Evolutionary conservation across 2,329 filamentous ascomycete species (phyloP), one percentile per base, ranked within the genome.

Genomic region (Calonectria montana): DNA sequence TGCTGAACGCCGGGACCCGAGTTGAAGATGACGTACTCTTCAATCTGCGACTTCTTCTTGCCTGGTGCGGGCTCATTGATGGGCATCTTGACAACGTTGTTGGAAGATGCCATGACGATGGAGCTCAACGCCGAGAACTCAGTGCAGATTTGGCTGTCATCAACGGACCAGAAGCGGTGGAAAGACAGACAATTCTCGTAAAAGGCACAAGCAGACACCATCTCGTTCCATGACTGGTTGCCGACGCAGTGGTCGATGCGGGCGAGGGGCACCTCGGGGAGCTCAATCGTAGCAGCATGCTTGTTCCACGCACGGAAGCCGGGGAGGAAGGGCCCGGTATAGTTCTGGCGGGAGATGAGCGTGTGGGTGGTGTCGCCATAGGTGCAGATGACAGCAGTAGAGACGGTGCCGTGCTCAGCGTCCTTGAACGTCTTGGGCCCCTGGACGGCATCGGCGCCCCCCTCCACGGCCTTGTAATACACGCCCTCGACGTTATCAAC

Each of bases 321-420:
- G 0, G 96, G 96, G 61, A 98, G 88, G 86, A 98, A 98, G 23
- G 88, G 82, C 0, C 96, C 96, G 0, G 82, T 84, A 84, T 98
- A 98, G 48, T 86, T 82, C 57, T 84, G 82, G 53, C 94, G 91
- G 77, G 94, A 91, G 83, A 98, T 92, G 69, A 98, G 90, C 0
- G 96, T 98, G 85, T 98, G 96, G 1, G 95, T 98, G 15, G 96
- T 98, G 85, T 98, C 94, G 76, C 96, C 96, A 81, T 98, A 98
- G 6, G 96, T 98, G 84, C 91, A 90, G 81, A 98, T 96, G 12
- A 94, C 93, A 43, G 95, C 96, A 25, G 92, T 90, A 69, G 89
- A 89, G 64, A 97, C 91, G 66, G 88, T 86, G 37, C 94, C 94
- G 77, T 89, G 81, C 71, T 91, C 83, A 72, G 92, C 87, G 80